Base-by-base conservation (phyloP, 1,284 basidiomycete genomes). In the Pseudozyma thailandica region DNA sequence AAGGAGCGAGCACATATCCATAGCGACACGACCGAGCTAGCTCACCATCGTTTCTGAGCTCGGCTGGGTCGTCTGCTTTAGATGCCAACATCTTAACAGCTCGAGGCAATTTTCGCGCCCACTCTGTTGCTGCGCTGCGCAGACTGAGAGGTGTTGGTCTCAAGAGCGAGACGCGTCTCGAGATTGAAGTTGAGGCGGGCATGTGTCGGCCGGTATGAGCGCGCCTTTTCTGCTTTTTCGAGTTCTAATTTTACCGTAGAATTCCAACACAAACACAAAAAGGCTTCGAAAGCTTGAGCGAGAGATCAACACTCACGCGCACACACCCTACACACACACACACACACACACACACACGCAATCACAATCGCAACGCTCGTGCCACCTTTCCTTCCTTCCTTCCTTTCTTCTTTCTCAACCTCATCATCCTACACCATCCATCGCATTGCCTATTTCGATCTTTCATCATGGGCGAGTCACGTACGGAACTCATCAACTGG, bases 401-500 rank as follows among this genome's bases (percentile, higher is more conserved):
- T 27, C 39, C 10, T 44, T 26, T 21, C 25, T n/a, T n/a, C 46
- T 20, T 31, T 31, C n/a, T 18, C 18, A 47, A 20, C 49, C 42
- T 23, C 50, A 47, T 42, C 50, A 43, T 8, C 15, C 7, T 15
- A 13, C n/a, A n/a, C n/a, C n/a, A n/a, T n/a, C n/a, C 30, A 16
- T 16, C 46, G 9, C 42, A 25, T 15, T 13, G n/a, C 15, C 13
- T 30, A 25, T n/a, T 23, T 18, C 27, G 4, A 18, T 8, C 6
- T 18, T 9, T 18, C 26, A 64, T 4, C 53, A 80, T 80, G 79
- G 73, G 75, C 18, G 79, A 78, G 50, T 82, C 79, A 28, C 84
- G 95, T 82, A 91, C 91, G 45, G 96, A 98, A 82, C 88, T 98
- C 28, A 82, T 98, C 38, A 87, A 87, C 48, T 98, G 96, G 96